phyloP scores from a whole-genome alignment of 768 basidiomycete species.

The Pisolithus orientalis region DNA sequence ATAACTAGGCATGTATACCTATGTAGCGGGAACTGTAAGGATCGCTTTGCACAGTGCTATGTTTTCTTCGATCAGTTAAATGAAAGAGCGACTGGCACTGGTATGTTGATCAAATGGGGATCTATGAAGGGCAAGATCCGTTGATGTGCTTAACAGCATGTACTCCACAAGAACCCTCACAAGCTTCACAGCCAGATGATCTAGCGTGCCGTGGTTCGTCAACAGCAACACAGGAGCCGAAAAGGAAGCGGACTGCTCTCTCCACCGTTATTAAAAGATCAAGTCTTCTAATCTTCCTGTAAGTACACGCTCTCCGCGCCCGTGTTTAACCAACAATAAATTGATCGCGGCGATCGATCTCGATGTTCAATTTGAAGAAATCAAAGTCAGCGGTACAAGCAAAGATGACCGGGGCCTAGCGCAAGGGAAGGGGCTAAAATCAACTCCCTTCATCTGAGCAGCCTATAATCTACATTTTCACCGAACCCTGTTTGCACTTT shows the following conservation, averaged over 20 bases:
- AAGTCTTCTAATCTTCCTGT: slow-evolving; percentile 74
- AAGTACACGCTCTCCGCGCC: slow-evolving; percentile 66
- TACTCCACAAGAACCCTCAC: slow-evolving; percentile 55
- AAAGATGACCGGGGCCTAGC: slow-evolving; percentile 1
- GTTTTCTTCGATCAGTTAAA: background rate
- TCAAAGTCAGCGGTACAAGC: slow-evolving; percentile 49
- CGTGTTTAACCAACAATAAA: slow-evolving; percentile 55
- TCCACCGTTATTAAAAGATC: slow-evolving; percentile 63
- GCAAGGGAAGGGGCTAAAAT: slow-evolving; percentile 22
- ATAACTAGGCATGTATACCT: slow-evolving; percentile 46
- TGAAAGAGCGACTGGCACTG: slow-evolving; percentile 68
- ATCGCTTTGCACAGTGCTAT: slow-evolving; percentile 36
- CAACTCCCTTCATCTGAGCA: slow-evolving; percentile 36
- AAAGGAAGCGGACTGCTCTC: slow-evolving; percentile 76
- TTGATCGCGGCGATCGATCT: slow-evolving; percentile 84
- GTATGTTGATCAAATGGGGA: slow-evolving; percentile 87
- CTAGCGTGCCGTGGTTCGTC: slow-evolving; percentile 33
- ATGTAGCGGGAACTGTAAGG: slow-evolving; percentile 65
- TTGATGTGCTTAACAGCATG: slow-evolving; percentile 52
- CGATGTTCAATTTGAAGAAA: slow-evolving; percentile 83
- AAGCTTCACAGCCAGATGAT: slow-evolving; percentile 56
- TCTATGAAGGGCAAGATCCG: slow-evolving; percentile 43
- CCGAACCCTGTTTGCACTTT: slow-evolving; percentile 49
- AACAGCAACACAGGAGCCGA: slow-evolving; percentile 4
- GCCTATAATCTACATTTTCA: slow-evolving; percentile 29